Percentiles rank a stretch among this genome's conserved stretches.
phyloP scores from a whole-genome alignment of 1,284 basidiomycete species.

The Neonothopanus nambi region DNA sequence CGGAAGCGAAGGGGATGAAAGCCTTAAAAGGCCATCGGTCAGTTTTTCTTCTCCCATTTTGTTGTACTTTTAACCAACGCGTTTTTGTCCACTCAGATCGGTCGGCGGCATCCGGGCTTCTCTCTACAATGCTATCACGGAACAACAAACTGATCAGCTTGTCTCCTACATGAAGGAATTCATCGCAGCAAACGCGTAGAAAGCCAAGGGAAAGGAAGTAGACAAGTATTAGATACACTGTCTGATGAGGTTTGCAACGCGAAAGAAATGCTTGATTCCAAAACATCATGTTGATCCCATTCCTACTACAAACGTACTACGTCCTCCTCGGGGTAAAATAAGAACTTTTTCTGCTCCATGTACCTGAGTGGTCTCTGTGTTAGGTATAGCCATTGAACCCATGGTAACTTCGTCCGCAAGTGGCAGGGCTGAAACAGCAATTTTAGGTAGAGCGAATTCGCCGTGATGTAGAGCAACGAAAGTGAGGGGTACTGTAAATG shows the following conservation, averaged over 20 bases:
- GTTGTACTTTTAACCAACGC: neutral
- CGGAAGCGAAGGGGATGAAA: conserved; percentile 77
- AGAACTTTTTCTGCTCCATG: conserved; percentile 76
- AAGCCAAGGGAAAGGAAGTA: conserved; percentile 13
- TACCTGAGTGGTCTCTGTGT: conserved; percentile 70
- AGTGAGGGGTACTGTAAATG: conserved; percentile 60
- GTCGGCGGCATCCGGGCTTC: conserved; percentile 81
- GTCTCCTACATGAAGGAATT: conserved; percentile 66
- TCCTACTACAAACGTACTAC: conserved; percentile 75
- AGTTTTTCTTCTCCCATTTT: conserved; percentile 16
- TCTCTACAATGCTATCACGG: conserved; percentile 92
- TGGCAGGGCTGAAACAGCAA: conserved; percentile 63
- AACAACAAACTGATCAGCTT: conserved; percentile 70
- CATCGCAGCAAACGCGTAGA: conserved; percentile 25
- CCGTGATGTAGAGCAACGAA: conserved; percentile 81
- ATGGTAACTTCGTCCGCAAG: conserved; percentile 50
- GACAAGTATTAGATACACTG: neutral
- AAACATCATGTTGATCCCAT: conserved; percentile 38
- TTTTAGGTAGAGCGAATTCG: conserved; percentile 67
- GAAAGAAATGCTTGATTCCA: no score
- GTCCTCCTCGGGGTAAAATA: conserved; percentile 74
- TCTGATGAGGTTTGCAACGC: no score
- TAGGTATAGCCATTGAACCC: conserved; percentile 59
- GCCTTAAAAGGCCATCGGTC: conserved; percentile 87
- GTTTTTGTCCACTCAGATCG: conserved; percentile 24